Evolutionary conservation across 495 filamentous ascomycete genomes (phyloP).

Genomic region (Aeminium ludgeri): DNA sequence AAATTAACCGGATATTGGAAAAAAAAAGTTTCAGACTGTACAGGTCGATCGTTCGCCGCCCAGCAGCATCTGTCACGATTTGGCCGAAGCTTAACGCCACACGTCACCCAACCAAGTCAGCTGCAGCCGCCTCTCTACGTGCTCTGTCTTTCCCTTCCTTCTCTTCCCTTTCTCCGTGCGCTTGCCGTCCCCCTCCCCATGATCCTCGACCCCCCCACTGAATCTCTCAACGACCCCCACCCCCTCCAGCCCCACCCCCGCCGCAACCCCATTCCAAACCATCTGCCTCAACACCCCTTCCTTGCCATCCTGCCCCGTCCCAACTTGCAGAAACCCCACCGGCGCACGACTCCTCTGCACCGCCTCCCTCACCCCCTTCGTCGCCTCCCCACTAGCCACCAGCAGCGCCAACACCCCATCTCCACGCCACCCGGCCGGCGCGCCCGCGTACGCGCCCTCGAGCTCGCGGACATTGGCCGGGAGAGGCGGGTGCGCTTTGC

Average conservation of each 20-base stretch:
- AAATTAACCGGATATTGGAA: too few species aligned
- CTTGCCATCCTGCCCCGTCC: too few species aligned
- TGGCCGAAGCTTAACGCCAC: too few species aligned
- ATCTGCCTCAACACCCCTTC: conserved; percentile 41
- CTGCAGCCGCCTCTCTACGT: too few species aligned
- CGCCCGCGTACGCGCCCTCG: conserved; percentile 59
- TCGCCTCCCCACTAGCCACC: conserved; percentile 35
- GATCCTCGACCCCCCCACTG: too few species aligned
- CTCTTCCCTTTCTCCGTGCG: too few species aligned
- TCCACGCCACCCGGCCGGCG: conserved; percentile 50
- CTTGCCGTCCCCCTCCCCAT: too few species aligned
- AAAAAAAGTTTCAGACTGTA: too few species aligned
- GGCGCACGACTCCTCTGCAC: conserved; percentile 49
- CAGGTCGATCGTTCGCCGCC: too few species aligned
- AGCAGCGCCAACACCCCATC: conserved; percentile 46
- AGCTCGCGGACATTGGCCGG: conserved; percentile 67
- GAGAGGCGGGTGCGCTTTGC: conserved; percentile 48
- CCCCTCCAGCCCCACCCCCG: conserved; percentile 41
- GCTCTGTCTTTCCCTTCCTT: too few species aligned
- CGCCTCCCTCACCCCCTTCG: conserved; percentile 45
- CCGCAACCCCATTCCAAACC: conserved; percentile 52
- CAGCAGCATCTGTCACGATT: too few species aligned
- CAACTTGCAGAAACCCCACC: conserved; percentile 40
- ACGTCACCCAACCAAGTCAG: too few species aligned
- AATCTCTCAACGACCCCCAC: conserved; percentile 8